A percentile compares a stretch with the other conserved stretches of the same genome.
These are phyloP conservation scores for Mitragyna speciosa DNA, from an alignment of 257 asterid species.

Conservation along the genomic window DNA sequence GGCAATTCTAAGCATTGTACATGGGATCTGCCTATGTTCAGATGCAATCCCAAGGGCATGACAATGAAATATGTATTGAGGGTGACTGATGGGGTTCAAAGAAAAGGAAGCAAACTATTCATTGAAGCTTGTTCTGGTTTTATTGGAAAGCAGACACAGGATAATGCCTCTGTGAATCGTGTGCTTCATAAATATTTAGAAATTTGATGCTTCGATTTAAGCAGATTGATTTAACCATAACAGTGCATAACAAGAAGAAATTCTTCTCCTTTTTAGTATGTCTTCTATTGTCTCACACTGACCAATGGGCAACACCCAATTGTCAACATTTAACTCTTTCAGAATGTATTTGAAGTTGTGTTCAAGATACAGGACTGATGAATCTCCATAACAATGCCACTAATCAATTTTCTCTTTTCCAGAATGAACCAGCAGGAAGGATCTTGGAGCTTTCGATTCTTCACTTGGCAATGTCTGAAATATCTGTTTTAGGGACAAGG, in stretches of 20 bases:
- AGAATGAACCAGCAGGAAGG: conserved; percentile 82
- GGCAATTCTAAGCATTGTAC: neutral
- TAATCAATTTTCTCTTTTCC: conserved; percentile 22
- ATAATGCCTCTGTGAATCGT: neutral
- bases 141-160: neutral
- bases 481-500: conserved; percentile 72
- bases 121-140: neutral
- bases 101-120: neutral
- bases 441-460: conserved; percentile 87
- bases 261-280: no score
- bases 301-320: neutral
- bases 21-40: neutral
- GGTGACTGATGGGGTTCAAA: neutral
- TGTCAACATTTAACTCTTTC: neutral
- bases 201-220: no score
- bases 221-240: no score
- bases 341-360: neutral
- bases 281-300: no score
- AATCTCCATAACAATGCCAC: conserved; percentile 11
- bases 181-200: neutral
- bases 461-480: conserved; percentile 95
- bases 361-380: neutral
- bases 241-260: neutral
- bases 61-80: neutral
- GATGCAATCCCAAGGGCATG: neutral